Conservation (phyloP, 2,329 filamentous ascomycete genomes). For the Pseudocercospora vitis region DNA sequence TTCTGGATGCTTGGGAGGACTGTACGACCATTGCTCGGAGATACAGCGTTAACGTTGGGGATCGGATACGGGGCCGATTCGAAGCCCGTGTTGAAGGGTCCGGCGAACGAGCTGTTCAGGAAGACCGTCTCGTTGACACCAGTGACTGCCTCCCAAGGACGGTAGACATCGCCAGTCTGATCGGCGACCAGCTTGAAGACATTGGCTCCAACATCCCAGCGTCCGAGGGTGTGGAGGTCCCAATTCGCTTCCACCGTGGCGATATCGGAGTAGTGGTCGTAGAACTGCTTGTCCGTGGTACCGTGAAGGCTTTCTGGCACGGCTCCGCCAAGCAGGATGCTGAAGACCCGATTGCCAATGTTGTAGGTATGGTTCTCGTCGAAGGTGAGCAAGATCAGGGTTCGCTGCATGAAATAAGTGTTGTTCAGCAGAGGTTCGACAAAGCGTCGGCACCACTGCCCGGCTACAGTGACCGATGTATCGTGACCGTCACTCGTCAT, state of each 20-base stretch:
- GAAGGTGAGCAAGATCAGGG: constrained; percentile 73
- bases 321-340: constrained; percentile 72
- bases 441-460: constrained; percentile 66
- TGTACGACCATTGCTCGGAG: constrained; percentile 31
- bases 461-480: constrained; percentile 66
- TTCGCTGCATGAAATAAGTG: constrained; percentile 71
- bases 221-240: constrained; percentile 47
- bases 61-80: constrained; percentile 30
- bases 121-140: constrained; percentile 30
- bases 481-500: constrained; percentile 79
- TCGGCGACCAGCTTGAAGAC: constrained; percentile 44
- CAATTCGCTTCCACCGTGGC: constrained; percentile 49
- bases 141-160: constrained; percentile 31
- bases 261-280: constrained; percentile 51
- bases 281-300: constrained; percentile 65
- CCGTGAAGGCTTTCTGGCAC: constrained; percentile 64
- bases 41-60: constrained; percentile 34
- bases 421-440: constrained; percentile 69
- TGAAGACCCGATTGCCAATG: constrained; percentile 66
- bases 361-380: constrained; percentile 71
- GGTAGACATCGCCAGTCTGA: constrained; percentile 38
- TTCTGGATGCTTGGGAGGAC: constrained; percentile 36
- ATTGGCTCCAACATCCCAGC: constrained; percentile 51
- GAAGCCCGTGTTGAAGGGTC: constrained; percentile 36
- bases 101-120: constrained; percentile 38